These are phyloP conservation scores for Phytophthora megakarya DNA, from an alignment of 352 stramenopile species.

Conservation along the genomic window DNA sequence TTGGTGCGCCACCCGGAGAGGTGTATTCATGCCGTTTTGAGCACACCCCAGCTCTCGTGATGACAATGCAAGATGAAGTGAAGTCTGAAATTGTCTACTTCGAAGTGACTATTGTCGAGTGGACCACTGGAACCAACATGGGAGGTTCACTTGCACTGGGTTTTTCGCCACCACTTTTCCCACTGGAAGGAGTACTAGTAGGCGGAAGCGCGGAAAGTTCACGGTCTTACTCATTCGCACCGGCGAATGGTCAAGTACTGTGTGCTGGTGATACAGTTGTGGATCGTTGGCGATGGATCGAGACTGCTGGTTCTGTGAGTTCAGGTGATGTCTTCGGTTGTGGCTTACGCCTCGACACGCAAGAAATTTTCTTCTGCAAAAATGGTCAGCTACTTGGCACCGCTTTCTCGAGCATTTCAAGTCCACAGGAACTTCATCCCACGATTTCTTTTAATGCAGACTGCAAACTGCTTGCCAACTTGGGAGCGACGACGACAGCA, in stretches of 20 bases:
- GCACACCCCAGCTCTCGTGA: constrained; percentile 70
- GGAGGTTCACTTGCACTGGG: constrained; percentile 55
- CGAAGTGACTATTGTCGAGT: constrained; percentile 77
- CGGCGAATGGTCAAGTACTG: constrained; percentile 70
- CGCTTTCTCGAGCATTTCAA: constrained; percentile 75
- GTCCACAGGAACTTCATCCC: constrained; percentile 56
- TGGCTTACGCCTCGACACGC: constrained; percentile 76
- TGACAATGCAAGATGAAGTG: constrained; percentile 68
- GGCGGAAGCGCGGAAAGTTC: constrained; percentile 44
- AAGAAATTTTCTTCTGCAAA: constrained; percentile 88
- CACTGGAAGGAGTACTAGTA: constrained; percentile 67
- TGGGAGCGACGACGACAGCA: constrained; percentile 50
- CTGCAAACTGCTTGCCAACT: constrained; percentile 79
- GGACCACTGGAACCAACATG: constrained; percentile 36
- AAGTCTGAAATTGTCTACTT: constrained; percentile 86
- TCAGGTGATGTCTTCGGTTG: constrained; percentile 80
- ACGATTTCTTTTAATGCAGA: constrained; percentile 79
- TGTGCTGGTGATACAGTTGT: constrained; percentile 48
- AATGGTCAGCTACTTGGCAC: constrained; percentile 81
- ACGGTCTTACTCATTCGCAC: constrained; percentile 73
- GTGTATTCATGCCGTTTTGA: constrained; percentile 84
- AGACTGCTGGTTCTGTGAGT: constrained; percentile 46
- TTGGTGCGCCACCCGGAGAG: constrained; percentile 25
- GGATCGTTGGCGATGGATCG: constrained; percentile 79
- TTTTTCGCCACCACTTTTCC: constrained; percentile 69